A percentile compares a stretch with the other conserved stretches of the same genome.
These are phyloP conservation scores for Pyrus bretschneideri DNA, from an alignment of 306 rosid species.

Conservation along the genomic window DNA sequence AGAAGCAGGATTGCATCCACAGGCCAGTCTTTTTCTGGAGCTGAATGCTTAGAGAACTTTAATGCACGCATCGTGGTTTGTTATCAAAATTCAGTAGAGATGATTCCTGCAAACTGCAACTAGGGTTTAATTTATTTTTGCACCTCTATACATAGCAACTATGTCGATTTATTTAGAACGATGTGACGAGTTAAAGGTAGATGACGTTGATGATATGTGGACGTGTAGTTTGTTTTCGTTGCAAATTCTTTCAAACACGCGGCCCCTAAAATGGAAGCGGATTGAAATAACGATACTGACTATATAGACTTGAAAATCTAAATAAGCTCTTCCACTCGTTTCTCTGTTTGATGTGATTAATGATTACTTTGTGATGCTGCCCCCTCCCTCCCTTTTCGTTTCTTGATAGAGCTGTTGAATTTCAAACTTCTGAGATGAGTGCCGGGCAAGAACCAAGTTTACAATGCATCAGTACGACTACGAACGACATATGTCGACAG, in stretches of 20 bases:
- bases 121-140: conserved; percentile 4
- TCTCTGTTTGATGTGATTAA: neutral
- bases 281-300: neutral
- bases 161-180: conserved; percentile 5
- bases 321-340: neutral
- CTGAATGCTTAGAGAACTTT: conserved; percentile 20
- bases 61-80: neutral
- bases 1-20: conserved; percentile 96
- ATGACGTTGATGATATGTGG: neutral
- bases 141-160: neutral
- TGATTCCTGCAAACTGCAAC: neutral
- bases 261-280: neutral
- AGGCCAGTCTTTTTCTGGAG: conserved; percentile 60
- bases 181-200: conserved; percentile 12
- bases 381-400: fast-evolving
- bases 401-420: neutral
- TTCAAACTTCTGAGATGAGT: neutral
- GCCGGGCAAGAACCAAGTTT: neutral
- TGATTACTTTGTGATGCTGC: neutral
- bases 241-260: neutral
- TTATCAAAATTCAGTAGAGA: conserved; percentile 1
- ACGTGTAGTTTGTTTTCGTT: neutral
- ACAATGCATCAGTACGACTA: too few relatives aligned
- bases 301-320: neutral
- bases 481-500: too few relatives aligned